Evolutionary conservation across 2,329 filamentous ascomycete species (phyloP), one percentile per base, ranked within the genome.

Genomic region (Ophiostoma piceae): DNA sequence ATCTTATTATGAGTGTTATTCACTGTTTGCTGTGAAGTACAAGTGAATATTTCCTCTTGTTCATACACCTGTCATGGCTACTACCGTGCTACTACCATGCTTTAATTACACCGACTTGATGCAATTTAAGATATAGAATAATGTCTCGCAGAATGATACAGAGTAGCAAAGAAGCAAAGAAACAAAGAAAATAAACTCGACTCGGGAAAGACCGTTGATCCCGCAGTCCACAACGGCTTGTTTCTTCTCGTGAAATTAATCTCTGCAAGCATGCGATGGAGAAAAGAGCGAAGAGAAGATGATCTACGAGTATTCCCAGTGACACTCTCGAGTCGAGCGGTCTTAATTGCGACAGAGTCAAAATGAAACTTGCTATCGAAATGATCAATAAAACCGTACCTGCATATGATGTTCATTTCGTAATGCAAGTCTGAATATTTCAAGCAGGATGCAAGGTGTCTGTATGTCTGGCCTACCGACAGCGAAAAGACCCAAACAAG

Each of bases 331-430:
- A 62, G 51, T 62, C 57, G 57, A 32, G 57, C 57, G 57, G 22
- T 60, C 57, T 62, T 32, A 12, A 32, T 5, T 62, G 57, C 26
- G 57, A 26, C 22, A 62, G 12, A 26, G 16, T 12, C 16, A 22
- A 32, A 35, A 3, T 16, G 26, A 62, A 62, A 62, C 57, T 6
- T 26, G 14, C 26, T 62, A 35, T 47, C 43, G 43, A 47, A 19
- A 47, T n/a, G 16, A n/a, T 62, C 57, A 62, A 62, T 62, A 62
- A 62, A 32, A 19, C 57, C 57, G 57, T 62, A 62, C 26, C 57
- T 60, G 54, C 57, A 62, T 62, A 51, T 41, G 12, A 12, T 41
- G 11, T 12, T 41, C 16, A 16, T 6, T n/a, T 51, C 47, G n/a
- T 7, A 22, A 51, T 51, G n/a, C 16, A 22, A 51, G 47, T n/a